phyloP scores from a whole-genome alignment of 2,329 filamentous ascomycete genomes.

The Fusarium annulatum region DNA sequence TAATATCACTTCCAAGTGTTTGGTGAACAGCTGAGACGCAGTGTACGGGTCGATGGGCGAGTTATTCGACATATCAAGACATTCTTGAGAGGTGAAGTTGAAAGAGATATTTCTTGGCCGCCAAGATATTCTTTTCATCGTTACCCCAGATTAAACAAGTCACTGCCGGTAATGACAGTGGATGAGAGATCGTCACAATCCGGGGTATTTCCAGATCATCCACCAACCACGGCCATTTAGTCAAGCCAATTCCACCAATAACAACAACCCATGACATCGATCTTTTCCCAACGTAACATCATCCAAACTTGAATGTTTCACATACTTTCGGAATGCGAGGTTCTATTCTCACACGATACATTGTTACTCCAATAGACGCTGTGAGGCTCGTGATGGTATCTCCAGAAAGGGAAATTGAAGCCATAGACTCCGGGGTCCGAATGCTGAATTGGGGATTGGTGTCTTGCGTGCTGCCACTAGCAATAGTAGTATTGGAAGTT shows the following conservation, averaged over 20 bases:
- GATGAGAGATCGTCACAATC: slow-evolving; percentile 15
- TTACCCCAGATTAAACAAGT: background rate
- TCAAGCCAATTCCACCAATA: slow-evolving; percentile 23
- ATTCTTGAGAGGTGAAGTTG: background rate
- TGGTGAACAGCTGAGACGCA: accelerated
- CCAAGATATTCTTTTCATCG: background rate
- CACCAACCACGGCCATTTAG: slow-evolving; percentile 13
- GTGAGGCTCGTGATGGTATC: background rate
- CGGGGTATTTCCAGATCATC: slow-evolving; percentile 6
- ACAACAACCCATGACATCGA: accelerated
- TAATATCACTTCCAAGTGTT: background rate
- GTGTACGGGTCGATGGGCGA: background rate
- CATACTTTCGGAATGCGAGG: background rate
- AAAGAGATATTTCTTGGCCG: background rate
- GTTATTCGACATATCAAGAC: background rate
- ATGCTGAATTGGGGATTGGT: slow-evolving; percentile 2
- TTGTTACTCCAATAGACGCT: background rate
- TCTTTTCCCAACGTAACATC: background rate
- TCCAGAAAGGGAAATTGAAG: slow-evolving; percentile 15
- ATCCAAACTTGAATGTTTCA: slow-evolving; percentile 14
- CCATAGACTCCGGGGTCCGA: slow-evolving; percentile 1
- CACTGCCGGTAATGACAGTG: background rate
- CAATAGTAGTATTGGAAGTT: accelerated
- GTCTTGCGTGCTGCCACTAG: background rate
- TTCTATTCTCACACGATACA: background rate